phyloP scores from a whole-genome alignment of 2,329 filamentous ascomycete genomes.

The Pseudopithomyces chartarum region DNA sequence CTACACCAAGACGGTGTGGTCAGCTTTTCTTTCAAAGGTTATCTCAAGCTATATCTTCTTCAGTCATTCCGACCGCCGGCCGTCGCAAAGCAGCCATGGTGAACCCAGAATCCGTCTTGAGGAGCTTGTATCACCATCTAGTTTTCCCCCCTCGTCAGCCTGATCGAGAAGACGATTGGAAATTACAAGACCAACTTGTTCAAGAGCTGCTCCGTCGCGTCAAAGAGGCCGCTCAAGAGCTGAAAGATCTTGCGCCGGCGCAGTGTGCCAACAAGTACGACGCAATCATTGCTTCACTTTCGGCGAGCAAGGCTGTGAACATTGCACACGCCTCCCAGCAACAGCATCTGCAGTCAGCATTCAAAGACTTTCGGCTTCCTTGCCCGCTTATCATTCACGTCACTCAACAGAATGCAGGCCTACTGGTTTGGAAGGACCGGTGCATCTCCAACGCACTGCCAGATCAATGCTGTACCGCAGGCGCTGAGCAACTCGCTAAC shows the following conservation, averaged over 20 bases:
- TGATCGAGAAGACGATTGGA: not conserved
- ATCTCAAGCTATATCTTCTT: no score
- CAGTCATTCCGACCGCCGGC: no score
- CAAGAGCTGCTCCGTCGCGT: not conserved
- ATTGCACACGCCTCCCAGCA: not conserved
- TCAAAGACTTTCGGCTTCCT: not conserved
- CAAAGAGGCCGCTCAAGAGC: not conserved
- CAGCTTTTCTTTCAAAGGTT: no score
- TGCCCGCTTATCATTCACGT: no score
- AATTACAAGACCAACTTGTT: not conserved
- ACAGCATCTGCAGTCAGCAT: not conserved
- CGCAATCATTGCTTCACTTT: not conserved
- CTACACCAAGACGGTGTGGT: no score
- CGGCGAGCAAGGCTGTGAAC: not conserved
- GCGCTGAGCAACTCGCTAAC: not conserved
- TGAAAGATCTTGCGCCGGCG: not conserved
- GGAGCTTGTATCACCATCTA: no score
- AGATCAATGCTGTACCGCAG: no score
- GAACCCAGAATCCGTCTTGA: no score
- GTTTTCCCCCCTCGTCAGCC: no score
- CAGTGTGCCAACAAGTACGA: not conserved
- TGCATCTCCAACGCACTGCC: no score
- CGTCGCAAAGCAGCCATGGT: no score
- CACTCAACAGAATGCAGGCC: not conserved
- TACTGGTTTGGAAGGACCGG: constrained; percentile 8